These are phyloP conservation scores for Pyrenochaeta sp. DNA, from an alignment of 2,329 filamentous ascomycete species.

Conservation along the genomic window DNA sequence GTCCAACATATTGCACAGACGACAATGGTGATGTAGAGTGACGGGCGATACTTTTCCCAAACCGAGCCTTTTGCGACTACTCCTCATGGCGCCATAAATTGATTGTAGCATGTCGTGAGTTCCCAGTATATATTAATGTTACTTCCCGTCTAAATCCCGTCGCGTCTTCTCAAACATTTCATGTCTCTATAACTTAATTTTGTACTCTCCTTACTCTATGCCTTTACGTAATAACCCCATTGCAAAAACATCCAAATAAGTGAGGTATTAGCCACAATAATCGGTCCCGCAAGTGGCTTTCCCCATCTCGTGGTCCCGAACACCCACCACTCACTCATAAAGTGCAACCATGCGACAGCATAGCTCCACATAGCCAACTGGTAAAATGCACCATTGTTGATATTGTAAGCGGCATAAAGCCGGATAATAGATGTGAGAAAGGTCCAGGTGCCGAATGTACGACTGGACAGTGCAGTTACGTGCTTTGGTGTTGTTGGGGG, in stretches of 20 bases:
- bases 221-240: conserved; percentile 71
- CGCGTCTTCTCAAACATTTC: background rate
- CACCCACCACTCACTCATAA: conserved; percentile 77
- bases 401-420: conserved; percentile 84
- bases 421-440: conserved; percentile 79
- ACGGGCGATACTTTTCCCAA: conserved; percentile 5
- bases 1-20: conserved; percentile 19
- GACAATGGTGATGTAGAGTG: conserved; percentile 4
- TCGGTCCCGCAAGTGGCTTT: conserved; percentile 66
- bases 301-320: conserved; percentile 78
- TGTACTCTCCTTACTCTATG: conserved; percentile 1
- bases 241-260: conserved; percentile 72
- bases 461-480: conserved; percentile 77
- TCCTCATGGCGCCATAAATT: background rate
- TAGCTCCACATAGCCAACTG: conserved; percentile 85
- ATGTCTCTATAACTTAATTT: background rate
- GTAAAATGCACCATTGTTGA: conserved; percentile 76
- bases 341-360: conserved; percentile 69
- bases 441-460: conserved; percentile 90
- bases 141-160: no score
- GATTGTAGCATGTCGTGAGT: background rate
- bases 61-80: background rate
- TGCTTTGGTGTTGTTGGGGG: conserved; percentile 51
- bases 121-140: background rate
- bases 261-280: conserved; percentile 64